phyloP scores from a whole-genome alignment of 2,329 filamentous ascomycete genomes.

The Exophiala alcalophila region DNA sequence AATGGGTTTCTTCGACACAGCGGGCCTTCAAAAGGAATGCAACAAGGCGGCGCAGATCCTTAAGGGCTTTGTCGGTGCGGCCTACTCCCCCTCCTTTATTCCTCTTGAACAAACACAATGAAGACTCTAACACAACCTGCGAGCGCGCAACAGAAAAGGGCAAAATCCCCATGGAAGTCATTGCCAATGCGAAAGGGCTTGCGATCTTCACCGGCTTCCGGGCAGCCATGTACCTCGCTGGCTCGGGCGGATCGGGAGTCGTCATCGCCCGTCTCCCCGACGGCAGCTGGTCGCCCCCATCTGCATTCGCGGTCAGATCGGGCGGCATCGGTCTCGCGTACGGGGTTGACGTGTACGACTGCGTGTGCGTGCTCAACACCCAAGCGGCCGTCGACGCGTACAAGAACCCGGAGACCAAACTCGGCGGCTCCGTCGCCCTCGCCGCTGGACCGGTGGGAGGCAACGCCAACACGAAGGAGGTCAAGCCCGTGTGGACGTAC shows the following conservation, averaged over 20 bases:
- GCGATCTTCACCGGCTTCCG: constrained; percentile 22
- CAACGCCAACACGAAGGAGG: constrained; percentile 10
- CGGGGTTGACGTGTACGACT: constrained; percentile 21
- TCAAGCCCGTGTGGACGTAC: constrained; percentile 22
- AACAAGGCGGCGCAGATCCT: constrained; percentile 22
- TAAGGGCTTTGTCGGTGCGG: constrained; percentile 18
- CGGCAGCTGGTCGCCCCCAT: constrained; percentile 20
- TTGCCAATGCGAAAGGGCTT: constrained; percentile 19
- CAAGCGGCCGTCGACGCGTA: constrained; percentile 16
- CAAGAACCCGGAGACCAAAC: constrained; percentile 4
- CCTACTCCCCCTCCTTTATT: too few relatives aligned
- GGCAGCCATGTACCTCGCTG: constrained; percentile 21
- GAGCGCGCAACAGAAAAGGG: constrained; percentile 11
- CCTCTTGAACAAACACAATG: too few relatives aligned
- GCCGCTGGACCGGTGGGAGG: constrained; percentile 20
- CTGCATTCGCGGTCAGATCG: constrained; percentile 14
- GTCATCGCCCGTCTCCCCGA: constrained; percentile 20
- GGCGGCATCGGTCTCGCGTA: constrained; percentile 16
- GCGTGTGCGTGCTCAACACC: constrained; percentile 25
- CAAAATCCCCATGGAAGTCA: constrained; percentile 18
- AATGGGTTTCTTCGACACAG: constrained; percentile 1
- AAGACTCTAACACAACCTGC: too few relatives aligned
- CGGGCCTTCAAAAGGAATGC: constrained; percentile 16
- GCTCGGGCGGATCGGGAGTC: constrained; percentile 19
- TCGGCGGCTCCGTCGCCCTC: constrained; percentile 13